A percentile compares a stretch with the other conserved stretches of the same genome.
These are phyloP conservation scores for Tilletia horrida DNA, from an alignment of 1,284 basidiomycete species.

Conservation along the genomic window DNA sequence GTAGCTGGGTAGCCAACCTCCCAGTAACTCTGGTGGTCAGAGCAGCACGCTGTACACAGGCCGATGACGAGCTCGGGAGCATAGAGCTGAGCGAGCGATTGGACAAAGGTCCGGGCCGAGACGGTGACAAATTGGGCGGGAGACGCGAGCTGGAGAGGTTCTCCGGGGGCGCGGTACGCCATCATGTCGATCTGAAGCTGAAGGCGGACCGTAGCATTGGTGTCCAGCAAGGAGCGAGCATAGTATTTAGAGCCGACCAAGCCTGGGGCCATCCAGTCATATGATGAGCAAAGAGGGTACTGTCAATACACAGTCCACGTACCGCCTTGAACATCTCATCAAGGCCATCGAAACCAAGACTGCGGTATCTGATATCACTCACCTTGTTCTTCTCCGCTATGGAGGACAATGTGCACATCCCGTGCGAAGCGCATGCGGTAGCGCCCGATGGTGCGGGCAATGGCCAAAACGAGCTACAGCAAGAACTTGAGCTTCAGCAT, in stretches of 20 bases:
- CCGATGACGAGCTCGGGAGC: slow-evolving; percentile 39
- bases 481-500: too few relatives aligned
- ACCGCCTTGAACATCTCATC: too few relatives aligned
- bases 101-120: slow-evolving; percentile 38
- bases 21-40: slow-evolving; percentile 54
- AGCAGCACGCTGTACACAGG: slow-evolving; percentile 51
- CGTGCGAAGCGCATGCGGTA: slow-evolving; percentile 28
- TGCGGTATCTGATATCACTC: too few relatives aligned
- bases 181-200: slow-evolving; percentile 49
- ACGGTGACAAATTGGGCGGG: slow-evolving; percentile 48
- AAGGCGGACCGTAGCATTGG: slow-evolving; percentile 23
- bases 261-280: too few relatives aligned
- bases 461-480: slow-evolving; percentile 38
- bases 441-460: slow-evolving; percentile 39
- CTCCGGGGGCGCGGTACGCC: slow-evolving; percentile 42
- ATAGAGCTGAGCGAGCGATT: slow-evolving; percentile 45
- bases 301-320: too few relatives aligned
- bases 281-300: too few relatives aligned
- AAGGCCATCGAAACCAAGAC: too few relatives aligned
- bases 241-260: slow-evolving; percentile 38
- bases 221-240: slow-evolving; percentile 23
- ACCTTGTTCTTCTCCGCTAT: slow-evolving; percentile 55
- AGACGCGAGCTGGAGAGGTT: slow-evolving; percentile 52
- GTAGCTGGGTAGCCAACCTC: slow-evolving; percentile 34
- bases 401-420: slow-evolving; percentile 50